Evolutionary conservation across 2,329 filamentous ascomycete species (phyloP).

Genomic region (Gliomastix tumulicola): DNA sequence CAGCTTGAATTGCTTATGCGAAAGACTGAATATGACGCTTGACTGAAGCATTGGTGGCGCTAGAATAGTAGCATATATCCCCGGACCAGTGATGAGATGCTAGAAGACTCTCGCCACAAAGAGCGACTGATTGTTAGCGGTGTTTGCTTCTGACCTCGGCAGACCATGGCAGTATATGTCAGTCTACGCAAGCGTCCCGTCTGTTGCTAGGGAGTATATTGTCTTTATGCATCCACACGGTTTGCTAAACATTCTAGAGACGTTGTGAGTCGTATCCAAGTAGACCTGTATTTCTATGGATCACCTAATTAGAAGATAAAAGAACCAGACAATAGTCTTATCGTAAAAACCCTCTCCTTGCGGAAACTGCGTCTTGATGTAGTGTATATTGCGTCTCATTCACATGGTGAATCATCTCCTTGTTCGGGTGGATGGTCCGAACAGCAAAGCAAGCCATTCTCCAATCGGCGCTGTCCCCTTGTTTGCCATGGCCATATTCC

Average conservation of each 20-base stretch:
- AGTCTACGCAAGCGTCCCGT: not conserved
- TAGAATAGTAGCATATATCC: not conserved
- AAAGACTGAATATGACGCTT: not conserved
- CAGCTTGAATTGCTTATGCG: not conserved
- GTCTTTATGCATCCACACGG: not conserved
- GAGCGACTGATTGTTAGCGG: not conserved
- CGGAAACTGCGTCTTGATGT: not conserved
- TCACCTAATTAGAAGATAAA: not conserved
- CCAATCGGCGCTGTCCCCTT: not conserved
- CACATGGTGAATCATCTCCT: not conserved
- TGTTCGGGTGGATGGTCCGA: not conserved
- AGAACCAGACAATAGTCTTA: not conserved
- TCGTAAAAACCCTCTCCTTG: not conserved
- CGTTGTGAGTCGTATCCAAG: not conserved
- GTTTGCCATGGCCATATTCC: not conserved
- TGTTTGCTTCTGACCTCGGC: not conserved
- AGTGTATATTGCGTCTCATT: not conserved
- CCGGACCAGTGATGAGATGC: not conserved
- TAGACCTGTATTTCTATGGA: not conserved
- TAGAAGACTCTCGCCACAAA: not conserved
- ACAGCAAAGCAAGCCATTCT: not conserved
- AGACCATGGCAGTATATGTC: not conserved
- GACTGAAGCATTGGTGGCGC: not conserved
- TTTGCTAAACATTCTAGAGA: too few relatives aligned
- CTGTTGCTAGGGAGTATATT: not conserved